These are phyloP conservation scores for Apiospora rasikravindrae DNA, from an alignment of 2,329 filamentous ascomycete genomes.

Conservation along the genomic window DNA sequence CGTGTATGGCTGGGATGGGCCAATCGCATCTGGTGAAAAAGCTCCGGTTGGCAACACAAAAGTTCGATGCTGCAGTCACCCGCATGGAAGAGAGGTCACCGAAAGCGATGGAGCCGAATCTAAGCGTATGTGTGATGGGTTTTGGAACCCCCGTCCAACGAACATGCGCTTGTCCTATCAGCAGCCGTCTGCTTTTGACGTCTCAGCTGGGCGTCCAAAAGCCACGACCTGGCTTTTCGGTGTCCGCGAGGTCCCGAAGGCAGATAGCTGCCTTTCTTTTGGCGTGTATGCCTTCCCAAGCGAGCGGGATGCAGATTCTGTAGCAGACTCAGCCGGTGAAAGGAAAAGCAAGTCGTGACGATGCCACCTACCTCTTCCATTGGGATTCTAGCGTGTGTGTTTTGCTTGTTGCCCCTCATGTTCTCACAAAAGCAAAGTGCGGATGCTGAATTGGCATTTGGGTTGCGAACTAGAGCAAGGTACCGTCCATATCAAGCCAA, in stretches of 20 bases:
- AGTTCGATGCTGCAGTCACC: conserved; percentile 15
- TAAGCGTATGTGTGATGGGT: background rate
- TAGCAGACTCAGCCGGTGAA: background rate
- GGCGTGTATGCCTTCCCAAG: background rate
- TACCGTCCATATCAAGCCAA: background rate
- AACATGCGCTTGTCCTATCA: background rate
- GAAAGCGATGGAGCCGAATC: background rate
- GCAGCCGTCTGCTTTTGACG: background rate
- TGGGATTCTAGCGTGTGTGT: background rate
- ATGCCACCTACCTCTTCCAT: background rate
- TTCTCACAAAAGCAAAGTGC: background rate
- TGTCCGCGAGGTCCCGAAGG: background rate
- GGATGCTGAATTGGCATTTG: background rate
- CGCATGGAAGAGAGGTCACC: conserved; percentile 3
- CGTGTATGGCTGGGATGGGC: background rate
- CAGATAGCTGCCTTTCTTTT: background rate
- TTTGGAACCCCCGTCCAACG: background rate
- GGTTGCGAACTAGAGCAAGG: conserved; percentile 7
- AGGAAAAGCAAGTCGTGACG: background rate
- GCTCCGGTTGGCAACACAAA: background rate
- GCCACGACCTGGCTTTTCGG: background rate
- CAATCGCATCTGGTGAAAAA: background rate
- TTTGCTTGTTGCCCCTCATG: background rate
- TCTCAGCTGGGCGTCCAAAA: conserved; percentile 2
- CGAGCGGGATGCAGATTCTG: background rate